Conservation (phyloP, 805 yeast genomes). For the Candida chilensis region DNA sequence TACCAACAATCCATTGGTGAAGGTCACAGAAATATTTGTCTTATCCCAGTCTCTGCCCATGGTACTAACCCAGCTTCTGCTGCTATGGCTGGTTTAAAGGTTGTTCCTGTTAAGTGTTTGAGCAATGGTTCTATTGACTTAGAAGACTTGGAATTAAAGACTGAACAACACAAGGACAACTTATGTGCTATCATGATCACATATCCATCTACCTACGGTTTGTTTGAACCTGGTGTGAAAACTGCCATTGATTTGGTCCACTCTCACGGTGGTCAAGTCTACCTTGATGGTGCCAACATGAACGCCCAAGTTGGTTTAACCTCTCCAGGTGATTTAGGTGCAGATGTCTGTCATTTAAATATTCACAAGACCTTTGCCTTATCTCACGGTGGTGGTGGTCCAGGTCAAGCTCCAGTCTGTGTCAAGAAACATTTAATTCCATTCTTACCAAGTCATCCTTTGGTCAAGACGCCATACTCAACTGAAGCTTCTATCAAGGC, state of each 20-base stretch:
- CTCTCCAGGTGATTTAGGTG: slow-evolving; percentile 95
- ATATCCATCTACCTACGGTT: slow-evolving; percentile 94
- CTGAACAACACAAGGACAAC: slow-evolving; percentile 54
- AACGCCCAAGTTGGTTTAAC: slow-evolving; percentile 98
- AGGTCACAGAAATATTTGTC: slow-evolving; percentile 69
- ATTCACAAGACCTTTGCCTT: slow-evolving; percentile 96
- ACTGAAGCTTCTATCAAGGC: slow-evolving; percentile 52
- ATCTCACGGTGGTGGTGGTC: slow-evolving; percentile 99
- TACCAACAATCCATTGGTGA: slow-evolving; percentile 70
- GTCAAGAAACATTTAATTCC: slow-evolving; percentile 74
- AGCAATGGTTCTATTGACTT: slow-evolving; percentile 82
- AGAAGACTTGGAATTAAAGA: slow-evolving; percentile 64
- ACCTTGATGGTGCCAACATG: slow-evolving; percentile 98
- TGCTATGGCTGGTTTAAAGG: slow-evolving; percentile 93
- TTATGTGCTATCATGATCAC: slow-evolving; percentile 95
- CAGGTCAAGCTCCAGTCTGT: slow-evolving; percentile 98
- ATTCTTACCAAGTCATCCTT: slow-evolving; percentile 73
- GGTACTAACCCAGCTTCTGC: slow-evolving; percentile 99
- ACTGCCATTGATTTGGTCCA: slow-evolving; percentile 84
- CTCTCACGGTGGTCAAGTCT: slow-evolving; percentile 85
- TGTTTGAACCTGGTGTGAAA: slow-evolving; percentile 87
- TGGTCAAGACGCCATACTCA: slow-evolving; percentile 30
- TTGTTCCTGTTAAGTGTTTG: slow-evolving; percentile 84
- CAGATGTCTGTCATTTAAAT: slow-evolving; percentile 96
- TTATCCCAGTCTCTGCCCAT: slow-evolving; percentile 96